These are phyloP conservation scores for Amoebophrya sp. DNA, from an alignment of 169 alveolate genomes.

Conservation along the genomic window DNA sequence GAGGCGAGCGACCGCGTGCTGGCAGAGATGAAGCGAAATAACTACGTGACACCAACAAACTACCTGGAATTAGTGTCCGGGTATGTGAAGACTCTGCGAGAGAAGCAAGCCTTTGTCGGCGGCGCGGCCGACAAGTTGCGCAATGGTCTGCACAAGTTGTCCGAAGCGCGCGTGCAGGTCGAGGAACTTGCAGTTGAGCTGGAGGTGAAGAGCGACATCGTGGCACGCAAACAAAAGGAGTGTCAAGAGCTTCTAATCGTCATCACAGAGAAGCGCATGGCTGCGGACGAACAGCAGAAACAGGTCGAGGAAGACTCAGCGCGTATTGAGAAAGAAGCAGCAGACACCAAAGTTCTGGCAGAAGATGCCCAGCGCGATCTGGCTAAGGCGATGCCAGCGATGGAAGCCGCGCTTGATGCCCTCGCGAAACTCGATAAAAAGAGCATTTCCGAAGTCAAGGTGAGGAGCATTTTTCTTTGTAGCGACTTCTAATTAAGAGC, in stretches of 20 bases:
- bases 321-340: conserved; percentile 82
- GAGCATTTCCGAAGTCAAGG: conserved; percentile 82
- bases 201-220: conserved; percentile 74
- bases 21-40: conserved; percentile 72
- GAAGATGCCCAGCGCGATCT: conserved; percentile 91
- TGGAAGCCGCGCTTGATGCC: conserved; percentile 90
- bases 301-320: conserved; percentile 79
- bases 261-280: conserved; percentile 67
- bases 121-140: conserved; percentile 72
- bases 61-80: conserved; percentile 83
- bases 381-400: conserved; percentile 90
- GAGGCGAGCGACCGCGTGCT: conserved; percentile 62
- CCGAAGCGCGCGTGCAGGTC: conserved; percentile 77
- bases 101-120: conserved; percentile 75
- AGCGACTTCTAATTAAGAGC: no score
- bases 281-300: conserved; percentile 77
- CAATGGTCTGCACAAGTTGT: conserved; percentile 81
- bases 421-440: conserved; percentile 88
- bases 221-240: conserved; percentile 74
- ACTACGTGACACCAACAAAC: conserved; percentile 88
- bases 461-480: no score
- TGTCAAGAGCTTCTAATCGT: conserved; percentile 80
- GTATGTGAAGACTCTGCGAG: conserved; percentile 63
- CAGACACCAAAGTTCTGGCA: conserved; percentile 80
- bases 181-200: conserved; percentile 76